phyloP scores from a whole-genome alignment of 1,284 basidiomycete species.

The Cerrena zonata region DNA sequence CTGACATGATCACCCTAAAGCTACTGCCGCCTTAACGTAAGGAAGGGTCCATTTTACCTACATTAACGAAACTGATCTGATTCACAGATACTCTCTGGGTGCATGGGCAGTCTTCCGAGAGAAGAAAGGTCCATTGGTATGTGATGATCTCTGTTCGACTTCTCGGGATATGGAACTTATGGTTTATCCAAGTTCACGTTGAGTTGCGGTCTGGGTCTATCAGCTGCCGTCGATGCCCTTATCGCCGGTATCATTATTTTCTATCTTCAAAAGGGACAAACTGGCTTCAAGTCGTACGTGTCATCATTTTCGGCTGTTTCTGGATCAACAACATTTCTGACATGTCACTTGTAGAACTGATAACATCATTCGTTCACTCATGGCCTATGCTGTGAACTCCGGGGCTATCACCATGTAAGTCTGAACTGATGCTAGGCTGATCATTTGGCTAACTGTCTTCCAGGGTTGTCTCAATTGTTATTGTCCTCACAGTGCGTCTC shows the following conservation, averaged over 20 bases:
- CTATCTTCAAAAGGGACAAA: slow-evolving; percentile 1
- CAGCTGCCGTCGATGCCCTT: background rate
- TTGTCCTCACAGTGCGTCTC: slow-evolving; percentile 1
- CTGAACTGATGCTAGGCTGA: background rate
- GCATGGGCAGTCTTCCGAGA: background rate
- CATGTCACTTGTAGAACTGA: slow-evolving; percentile 2
- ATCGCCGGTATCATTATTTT: background rate
- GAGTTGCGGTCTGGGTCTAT: background rate
- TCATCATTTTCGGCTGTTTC: background rate
- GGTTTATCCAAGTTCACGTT: background rate
- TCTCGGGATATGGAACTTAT: background rate
- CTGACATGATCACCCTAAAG: too few species aligned
- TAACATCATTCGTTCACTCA: slow-evolving; percentile 1
- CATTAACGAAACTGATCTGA: background rate
- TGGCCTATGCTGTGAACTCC: slow-evolving; percentile 7
- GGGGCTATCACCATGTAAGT: slow-evolving; percentile 6
- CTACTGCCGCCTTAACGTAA: background rate
- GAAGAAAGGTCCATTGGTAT: background rate
- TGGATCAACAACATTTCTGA: background rate
- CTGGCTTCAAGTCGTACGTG: slow-evolving; percentile 1
- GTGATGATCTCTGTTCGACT: background rate
- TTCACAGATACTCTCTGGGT: background rate
- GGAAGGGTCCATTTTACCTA: background rate
- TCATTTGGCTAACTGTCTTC: background rate
- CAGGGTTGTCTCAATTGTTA: slow-evolving; percentile 2